A percentile compares a stretch with the other conserved stretches of the same genome.
phyloP scores from a whole-genome alignment of 139 green algal species.

The Chlorella sp. region DNA sequence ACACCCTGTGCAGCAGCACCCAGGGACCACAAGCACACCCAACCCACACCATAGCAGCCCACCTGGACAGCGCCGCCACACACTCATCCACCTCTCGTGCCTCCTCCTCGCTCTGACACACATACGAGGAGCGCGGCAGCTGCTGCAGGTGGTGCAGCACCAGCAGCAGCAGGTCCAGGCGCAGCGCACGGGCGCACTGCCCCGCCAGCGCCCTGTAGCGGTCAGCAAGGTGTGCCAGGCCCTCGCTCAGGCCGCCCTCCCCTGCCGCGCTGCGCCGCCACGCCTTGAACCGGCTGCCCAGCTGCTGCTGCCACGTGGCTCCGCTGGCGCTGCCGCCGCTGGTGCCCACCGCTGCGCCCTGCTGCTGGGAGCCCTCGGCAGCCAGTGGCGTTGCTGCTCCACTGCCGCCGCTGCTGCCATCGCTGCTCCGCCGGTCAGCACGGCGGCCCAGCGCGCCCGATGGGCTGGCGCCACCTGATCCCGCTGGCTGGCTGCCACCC shows the following conservation, averaged over 20 bases:
- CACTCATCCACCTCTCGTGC: slow-evolving; percentile 58
- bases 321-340: not conserved
- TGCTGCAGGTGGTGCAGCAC: slow-evolving; percentile 56
- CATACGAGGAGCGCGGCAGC: slow-evolving; percentile 53
- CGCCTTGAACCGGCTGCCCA: slow-evolving; percentile 2
- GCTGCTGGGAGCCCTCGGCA: not conserved
- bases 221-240: slow-evolving; percentile 55
- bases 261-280: slow-evolving; percentile 19
- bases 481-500: too few species aligned
- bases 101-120: slow-evolving; percentile 62
- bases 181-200: slow-evolving; percentile 59
- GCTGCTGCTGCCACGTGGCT: slow-evolving; percentile 14
- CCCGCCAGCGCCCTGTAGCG: slow-evolving; percentile 74
- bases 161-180: slow-evolving; percentile 74
- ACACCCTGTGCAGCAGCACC: too few species aligned
- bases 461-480: not conserved
- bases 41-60: not conserved
- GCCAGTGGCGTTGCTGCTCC: slow-evolving; percentile 5
- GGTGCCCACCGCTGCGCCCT: not conserved
- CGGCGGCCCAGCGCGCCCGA: not conserved
- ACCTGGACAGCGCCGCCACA: slow-evolving; percentile 43
- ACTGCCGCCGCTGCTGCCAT: slow-evolving; percentile 5
- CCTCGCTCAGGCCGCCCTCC: slow-evolving; percentile 41
- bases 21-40: too few species aligned
- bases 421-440: not conserved